phyloP scores from a whole-genome alignment of 2,329 filamentous ascomycete genomes.

The Diaporthe humulicola region DNA sequence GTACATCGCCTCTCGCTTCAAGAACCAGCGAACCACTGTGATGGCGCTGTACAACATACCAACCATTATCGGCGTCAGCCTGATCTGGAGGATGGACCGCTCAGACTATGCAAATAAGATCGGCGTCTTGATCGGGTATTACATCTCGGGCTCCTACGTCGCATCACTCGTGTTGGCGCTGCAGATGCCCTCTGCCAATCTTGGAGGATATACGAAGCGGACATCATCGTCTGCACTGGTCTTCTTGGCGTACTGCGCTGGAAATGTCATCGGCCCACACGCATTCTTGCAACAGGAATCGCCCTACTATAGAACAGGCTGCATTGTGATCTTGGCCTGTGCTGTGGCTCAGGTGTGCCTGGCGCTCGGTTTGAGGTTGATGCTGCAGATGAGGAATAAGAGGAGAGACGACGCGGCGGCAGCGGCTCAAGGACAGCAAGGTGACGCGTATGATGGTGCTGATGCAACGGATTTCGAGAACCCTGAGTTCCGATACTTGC shows the following conservation, averaged over 20 bases:
- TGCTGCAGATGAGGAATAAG: constrained; percentile 55
- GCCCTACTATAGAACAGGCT: constrained; percentile 64
- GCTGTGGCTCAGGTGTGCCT: constrained; percentile 56
- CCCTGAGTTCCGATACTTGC: constrained; percentile 47
- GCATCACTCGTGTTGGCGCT: constrained; percentile 65
- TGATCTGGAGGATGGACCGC: constrained; percentile 64
- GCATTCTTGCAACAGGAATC: constrained; percentile 60
- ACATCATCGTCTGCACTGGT: constrained; percentile 60
- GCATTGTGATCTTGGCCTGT: constrained; percentile 63
- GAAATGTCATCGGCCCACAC: constrained; percentile 62
- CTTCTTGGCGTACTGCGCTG: constrained; percentile 59
- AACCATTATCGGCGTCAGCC: constrained; percentile 60
- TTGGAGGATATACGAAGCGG: constrained; percentile 63
- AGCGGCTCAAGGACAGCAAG: constrained; percentile 37
- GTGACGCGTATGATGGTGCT: constrained; percentile 44
- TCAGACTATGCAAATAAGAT: constrained; percentile 51
- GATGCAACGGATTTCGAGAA: constrained; percentile 57
- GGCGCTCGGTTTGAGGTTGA: constrained; percentile 50
- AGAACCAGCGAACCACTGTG: constrained; percentile 63
- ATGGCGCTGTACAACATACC: constrained; percentile 66
- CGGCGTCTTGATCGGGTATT: constrained; percentile 65
- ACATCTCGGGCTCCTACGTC: constrained; percentile 63
- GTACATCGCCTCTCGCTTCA: constrained; percentile 63
- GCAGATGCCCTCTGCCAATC: constrained; percentile 63
- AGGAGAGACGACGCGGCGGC: constrained; percentile 51